Conservation (phyloP, 2,329 filamentous ascomycete genomes). For the Ophioceras dolichostomum region DNA sequence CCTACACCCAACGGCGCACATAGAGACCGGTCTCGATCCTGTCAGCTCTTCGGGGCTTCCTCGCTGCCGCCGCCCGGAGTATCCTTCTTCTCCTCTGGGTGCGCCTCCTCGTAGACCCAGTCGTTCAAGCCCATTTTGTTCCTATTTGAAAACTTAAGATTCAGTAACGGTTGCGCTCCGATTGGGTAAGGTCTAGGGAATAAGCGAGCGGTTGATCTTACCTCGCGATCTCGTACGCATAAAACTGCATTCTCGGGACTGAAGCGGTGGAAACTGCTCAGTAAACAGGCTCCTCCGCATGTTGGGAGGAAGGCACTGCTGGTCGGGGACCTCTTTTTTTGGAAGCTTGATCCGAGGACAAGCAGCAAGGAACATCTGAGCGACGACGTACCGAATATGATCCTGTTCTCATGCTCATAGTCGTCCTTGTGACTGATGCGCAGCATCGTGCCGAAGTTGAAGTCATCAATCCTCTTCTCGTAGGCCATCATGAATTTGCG, state of each 20-base stretch:
- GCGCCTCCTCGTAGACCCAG: conserved; percentile 84
- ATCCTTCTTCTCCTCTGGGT: conserved; percentile 39
- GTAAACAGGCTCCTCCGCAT: background rate
- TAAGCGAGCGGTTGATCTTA: no score
- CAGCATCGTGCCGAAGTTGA: conserved; percentile 94
- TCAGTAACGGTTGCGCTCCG: no score
- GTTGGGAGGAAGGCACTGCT: background rate
- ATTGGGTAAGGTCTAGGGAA: no score
- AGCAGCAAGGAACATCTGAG: no score
- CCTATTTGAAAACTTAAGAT: conserved; percentile 69
- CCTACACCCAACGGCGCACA: no score
- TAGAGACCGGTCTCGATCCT: no score
- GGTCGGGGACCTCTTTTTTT: background rate
- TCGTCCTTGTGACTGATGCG: conserved; percentile 66
- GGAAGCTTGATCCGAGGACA: no score
- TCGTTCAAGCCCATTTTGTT: conserved; percentile 88
- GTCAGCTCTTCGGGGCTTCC: no score
- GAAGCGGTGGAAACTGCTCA: conserved; percentile 4
- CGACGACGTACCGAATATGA: conserved; percentile 68
- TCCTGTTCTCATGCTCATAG: conserved; percentile 74
- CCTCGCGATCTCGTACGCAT: conserved; percentile 41
- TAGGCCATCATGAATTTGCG: conserved; percentile 88
- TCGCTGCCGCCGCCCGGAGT: no score
- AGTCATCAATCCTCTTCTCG: conserved; percentile 92
- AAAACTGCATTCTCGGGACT: conserved; percentile 45